Evolutionary conservation across 2,329 filamentous ascomycete species (phyloP), one percentile per base, ranked within the genome.

Genomic region (Aspergillus aculeatinus): DNA sequence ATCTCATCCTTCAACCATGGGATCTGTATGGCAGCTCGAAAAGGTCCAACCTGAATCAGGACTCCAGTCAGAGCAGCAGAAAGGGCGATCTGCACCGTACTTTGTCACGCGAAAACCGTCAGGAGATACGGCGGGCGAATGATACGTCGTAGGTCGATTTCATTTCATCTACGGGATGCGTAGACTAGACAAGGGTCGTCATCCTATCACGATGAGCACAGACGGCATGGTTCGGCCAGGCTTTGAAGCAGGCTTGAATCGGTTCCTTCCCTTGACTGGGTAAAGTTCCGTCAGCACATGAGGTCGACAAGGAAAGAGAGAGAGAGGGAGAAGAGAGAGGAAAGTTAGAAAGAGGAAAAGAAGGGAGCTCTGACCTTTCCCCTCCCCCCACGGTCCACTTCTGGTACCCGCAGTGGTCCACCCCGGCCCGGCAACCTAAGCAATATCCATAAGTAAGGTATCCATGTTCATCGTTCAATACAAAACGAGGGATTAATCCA

Each of bases 401-500:
- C 39, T 44, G 39, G 59, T 64, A 62, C 66, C 65, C 65, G 61
- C 64, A 55, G 66, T 65, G 65, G 63, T 67, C 66, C 66, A 68
- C 65, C 66, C 66, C 66, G 66, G 66, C 47, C 66, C 66, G 66
- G 61, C 62, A 66, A 59, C 57, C 65, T 65, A 66, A 65, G 66
- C 65, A 66, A 60, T 64, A 44, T 29, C 27, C 27, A 29, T 29
- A 29, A 29, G 7, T 29, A 9, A 29, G 27, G 27, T 35, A 35
- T 35, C 33, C 33, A 35, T 35, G 33, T 29, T 29, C 27, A 29
- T 29, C 27, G 27, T 29, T 29, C 27, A 29, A 29, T 9, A 10
- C 27, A 29, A 9, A 29, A 29, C 27, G 27, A 29, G 27, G 7
- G 7, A 29, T 29, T 9, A 9, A 23, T 35, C 11, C 33, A 16